Conservation (phyloP, 768 basidiomycete genomes). For the Sarcodon aspratus region DNA sequence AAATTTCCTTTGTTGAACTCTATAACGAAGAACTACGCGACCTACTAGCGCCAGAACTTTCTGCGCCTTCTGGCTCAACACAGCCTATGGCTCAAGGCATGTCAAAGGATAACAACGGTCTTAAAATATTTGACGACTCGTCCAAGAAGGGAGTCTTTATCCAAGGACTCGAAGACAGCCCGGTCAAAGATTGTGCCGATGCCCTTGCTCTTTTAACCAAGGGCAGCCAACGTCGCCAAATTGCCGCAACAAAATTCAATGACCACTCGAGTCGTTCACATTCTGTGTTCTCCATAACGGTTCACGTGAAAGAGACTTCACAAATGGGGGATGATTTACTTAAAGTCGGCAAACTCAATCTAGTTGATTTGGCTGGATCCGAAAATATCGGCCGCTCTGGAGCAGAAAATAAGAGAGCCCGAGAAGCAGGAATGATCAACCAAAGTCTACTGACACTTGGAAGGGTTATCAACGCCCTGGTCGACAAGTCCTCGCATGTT, state of each 20-base stretch:
- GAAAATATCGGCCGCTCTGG: conserved; percentile 96
- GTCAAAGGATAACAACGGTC: conserved; percentile 36
- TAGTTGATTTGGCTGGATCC: conserved; percentile 95
- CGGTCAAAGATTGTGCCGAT: conserved; percentile 73
- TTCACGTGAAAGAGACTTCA: conserved; percentile 81
- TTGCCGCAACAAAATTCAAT: conserved; percentile 95
- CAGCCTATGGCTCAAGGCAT: conserved; percentile 72
- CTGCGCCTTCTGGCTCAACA: conserved; percentile 48
- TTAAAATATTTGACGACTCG: conserved; percentile 91
- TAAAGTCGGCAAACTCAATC: conserved; percentile 89
- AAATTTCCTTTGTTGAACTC: conserved; percentile 87
- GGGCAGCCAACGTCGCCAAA: conserved; percentile 85
- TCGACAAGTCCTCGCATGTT: conserved; percentile 84
- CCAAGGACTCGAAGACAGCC: conserved; percentile 86
- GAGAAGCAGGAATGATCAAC: conserved; percentile 99
- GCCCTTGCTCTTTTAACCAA: conserved; percentile 78
- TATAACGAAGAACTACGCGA: conserved; percentile 99
- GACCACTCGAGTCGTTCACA: conserved; percentile 97
- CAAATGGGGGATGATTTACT: conserved; percentile 77
- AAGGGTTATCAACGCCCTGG: conserved; percentile 90
- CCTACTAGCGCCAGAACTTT: conserved; percentile 71
- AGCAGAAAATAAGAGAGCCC: conserved; percentile 87
- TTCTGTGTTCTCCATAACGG: conserved; percentile 93
- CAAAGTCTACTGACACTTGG: conserved; percentile 95
- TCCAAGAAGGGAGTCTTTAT: conserved; percentile 86